Base-by-base conservation (phyloP, 495 filamentous ascomycete species). In the Daldinia bambusicola region DNA sequence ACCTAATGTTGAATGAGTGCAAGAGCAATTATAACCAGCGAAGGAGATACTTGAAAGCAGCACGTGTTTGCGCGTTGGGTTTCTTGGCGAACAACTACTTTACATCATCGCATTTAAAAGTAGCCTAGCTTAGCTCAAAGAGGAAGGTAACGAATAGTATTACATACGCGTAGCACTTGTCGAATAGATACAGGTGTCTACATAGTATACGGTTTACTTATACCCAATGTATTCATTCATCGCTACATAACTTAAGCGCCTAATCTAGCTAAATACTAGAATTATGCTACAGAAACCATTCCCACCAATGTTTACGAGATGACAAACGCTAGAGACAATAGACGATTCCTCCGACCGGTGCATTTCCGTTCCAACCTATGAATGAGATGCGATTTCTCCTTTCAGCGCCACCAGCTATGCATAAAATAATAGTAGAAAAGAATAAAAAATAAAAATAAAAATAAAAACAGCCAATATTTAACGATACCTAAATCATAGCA, bases 51-150 rank as follows among this genome's bases (percentile, higher is more conserved):
- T 9, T 18, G n/a, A 22, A 61, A 55, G 30, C n/a, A 45, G 48
- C 67, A 70, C 67, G 67, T 70, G 67, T 61, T 10, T 48, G 41
- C 43, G 20, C n/a, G 14, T 52, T 34, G 43, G 53, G 14, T 52
- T n/a, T 34, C 66, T 43, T 55, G 32, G 55, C 13, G 52, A 12
- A 36, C 32, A 7, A 14, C 55, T 32, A 43, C 30, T 31, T 40
- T 51, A 62, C 57, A 45, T 62, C 40, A 38, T 14, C 4, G 22
- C 26, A 30, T 12, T 34, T 22, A 20, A 32, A 63, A 62, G 13
- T 20, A 34, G 14, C 8, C 4, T 41, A 34, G 30, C 48, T 55
- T 70, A 61, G 61, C 67, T 61, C 9, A 14, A 70, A 65, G 31
- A 14, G 55, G 67, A 70, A 70, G 67, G 67, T 37, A 50, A 70